Conservation (phyloP, 1,284 basidiomycete species). For the Phenoliferia sp. region DNA sequence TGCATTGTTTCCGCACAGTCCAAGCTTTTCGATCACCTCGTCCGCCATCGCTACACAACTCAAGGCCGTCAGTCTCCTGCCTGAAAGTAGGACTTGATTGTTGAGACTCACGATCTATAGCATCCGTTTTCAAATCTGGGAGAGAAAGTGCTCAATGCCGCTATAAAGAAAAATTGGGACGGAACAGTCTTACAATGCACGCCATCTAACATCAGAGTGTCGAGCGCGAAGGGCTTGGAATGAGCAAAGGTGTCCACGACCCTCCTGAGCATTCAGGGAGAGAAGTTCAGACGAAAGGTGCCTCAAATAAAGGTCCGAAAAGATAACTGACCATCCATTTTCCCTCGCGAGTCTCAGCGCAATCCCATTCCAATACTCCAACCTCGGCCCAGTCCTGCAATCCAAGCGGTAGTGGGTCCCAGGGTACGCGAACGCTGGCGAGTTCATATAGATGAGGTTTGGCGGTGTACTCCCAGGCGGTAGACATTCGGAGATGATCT, state of each 20-base stretch:
- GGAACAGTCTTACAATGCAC: slow-evolving; percentile 10
- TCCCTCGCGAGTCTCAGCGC: neutral
- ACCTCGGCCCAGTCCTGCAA: slow-evolving; percentile 6
- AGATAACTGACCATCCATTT: slow-evolving; percentile 1
- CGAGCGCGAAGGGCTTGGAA: slow-evolving; percentile 1
- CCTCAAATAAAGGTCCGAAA: neutral
- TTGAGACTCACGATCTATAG: too few species aligned
- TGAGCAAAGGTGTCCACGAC: slow-evolving; percentile 3
- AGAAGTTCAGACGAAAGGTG: neutral
- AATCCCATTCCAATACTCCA: slow-evolving; percentile 12
- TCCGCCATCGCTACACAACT: slow-evolving; percentile 14
- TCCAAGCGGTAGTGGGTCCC: neutral
- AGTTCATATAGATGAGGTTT: slow-evolving; percentile 9
- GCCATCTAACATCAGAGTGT: slow-evolving; percentile 5
- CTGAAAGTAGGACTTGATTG: too few species aligned
- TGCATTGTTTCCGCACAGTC: slow-evolving; percentile 5
- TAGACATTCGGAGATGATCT: neutral
- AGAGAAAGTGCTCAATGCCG: neutral
- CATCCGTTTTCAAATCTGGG: slow-evolving; percentile 12
- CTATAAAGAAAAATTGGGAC: too few species aligned
- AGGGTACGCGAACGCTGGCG: slow-evolving; percentile 9
- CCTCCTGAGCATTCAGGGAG: neutral
- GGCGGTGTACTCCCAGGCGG: neutral
- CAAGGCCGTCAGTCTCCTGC: too few species aligned
- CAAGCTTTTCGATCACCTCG: slow-evolving; percentile 9